phyloP scores from a whole-genome alignment of 2,329 filamentous ascomycete species.

The Diaporthe velutina region DNA sequence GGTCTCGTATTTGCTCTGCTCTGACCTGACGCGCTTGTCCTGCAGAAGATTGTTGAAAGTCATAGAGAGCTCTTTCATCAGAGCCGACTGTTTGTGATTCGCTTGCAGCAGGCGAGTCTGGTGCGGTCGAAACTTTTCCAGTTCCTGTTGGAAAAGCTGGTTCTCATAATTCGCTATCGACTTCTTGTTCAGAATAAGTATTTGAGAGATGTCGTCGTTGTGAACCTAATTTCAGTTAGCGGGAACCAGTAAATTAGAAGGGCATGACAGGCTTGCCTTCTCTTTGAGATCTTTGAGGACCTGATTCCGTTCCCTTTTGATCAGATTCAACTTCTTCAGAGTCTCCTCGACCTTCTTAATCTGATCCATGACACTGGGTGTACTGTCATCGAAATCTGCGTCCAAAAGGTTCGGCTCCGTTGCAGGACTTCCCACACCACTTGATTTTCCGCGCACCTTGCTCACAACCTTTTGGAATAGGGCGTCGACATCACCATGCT shows the following conservation, averaged over 20 bases:
- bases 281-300: constrained; percentile 97
- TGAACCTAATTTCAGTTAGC: constrained; percentile 74
- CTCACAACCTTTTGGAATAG: constrained; percentile 90
- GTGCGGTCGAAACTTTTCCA: constrained; percentile 97
- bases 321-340: constrained; percentile 88
- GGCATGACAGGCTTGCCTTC: constrained; percentile 74
- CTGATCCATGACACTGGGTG: constrained; percentile 87
- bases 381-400: constrained; percentile 87
- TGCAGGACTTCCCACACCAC: constrained; percentile 71
- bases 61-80: constrained; percentile 94
- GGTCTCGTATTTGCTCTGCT: constrained; percentile 94
- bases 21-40: constrained; percentile 91
- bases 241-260: neutral
- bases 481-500: constrained; percentile 87
- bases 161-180: constrained; percentile 91
- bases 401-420: constrained; percentile 83
- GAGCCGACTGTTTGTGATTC: constrained; percentile 91
- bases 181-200: constrained; percentile 98
- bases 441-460: constrained; percentile 77
- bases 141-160: constrained; percentile 92
- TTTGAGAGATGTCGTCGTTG: constrained; percentile 96
- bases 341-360: constrained; percentile 90
- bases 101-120: constrained; percentile 93
- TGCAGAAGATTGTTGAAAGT: constrained; percentile 90
- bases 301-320: constrained; percentile 92